Base-by-base conservation (phyloP, 768 basidiomycete genomes). In the Mycena polygramma region DNA sequence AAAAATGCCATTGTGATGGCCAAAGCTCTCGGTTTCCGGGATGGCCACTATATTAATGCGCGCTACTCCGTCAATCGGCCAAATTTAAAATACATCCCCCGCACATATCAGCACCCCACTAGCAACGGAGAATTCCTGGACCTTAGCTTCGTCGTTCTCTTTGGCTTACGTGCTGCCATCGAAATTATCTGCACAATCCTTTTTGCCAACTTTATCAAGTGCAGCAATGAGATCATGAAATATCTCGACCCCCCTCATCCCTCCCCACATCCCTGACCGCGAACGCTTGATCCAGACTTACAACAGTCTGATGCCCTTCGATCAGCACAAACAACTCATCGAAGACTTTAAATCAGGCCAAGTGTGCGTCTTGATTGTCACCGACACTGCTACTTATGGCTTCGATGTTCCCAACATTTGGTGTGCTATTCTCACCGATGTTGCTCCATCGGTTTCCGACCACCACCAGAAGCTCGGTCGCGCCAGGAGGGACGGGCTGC, bases 321-420 rank as follows among this genome's bases (percentile, higher is more conserved):
- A 58, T 26, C 8, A 45, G 22, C 57, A 22, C 11, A n/a, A 19
- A 24, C 8, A 26, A 26, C 22, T 58, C 24, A 30, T 5, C 11
- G 39, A 43, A 15, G 57, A 58, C 24, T 58, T 58, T 30, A 30
- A 30, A 30, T 30, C 30, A 30, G 30, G 30, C 30, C 2, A 3
- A 30, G 30, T 30, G 30, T 6, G 30, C 30, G 30, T 30, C 30
- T 30, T 30, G 30, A 30, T 30, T 30, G 30, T 30, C 30, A 30
- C 30, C 30, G 30, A 30, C 30, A 30, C 30, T 6, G 30, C 30
- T 30, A 30, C 3, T 30, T 30, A 30, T 30, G 30, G 30, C 30
- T 53, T 63, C 9, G 62, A 63, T 19, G 22, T 63, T 4, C 62
- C 49, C 2, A 52, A 63, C n/a, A 41, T 63, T 13, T 49, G 62